Evolutionary conservation across 2,329 filamentous ascomycete species (phyloP), one percentile per base, ranked within the genome.

Genomic region (Claviceps lovelessii): DNA sequence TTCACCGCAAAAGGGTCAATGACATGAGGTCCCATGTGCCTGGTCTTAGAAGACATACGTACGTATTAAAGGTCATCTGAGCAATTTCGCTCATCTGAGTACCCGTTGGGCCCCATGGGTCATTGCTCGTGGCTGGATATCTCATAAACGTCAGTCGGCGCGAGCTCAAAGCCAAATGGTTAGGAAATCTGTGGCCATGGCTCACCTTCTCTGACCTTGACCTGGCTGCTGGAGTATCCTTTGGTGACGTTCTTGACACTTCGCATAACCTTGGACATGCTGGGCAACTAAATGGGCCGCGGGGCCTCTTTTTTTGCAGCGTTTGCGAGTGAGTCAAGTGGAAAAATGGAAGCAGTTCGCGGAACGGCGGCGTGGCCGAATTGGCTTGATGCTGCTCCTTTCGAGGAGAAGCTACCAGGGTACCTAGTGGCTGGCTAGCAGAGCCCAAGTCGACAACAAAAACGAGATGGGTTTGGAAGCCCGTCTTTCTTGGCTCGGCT

Each of bases 221-320:
- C 88, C 78, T 98, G 91, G 65, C 94, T 89, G 61, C 80, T 84
- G 41, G 91, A 96, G 70, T 98, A 98, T 64, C 93, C 93, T 76
- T 97, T 98, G 71, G 93, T 97, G 72, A 98, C 91, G 78, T 97
- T 98, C 77, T 96, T 97, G 66, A 97, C 90, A 69, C 88, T 95
- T 73, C 93, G 83, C 69, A 97, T 89, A 70, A 97, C 90, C 75
- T 94, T 94, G 57, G 91, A 96, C 93, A 98, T 98, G 67, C 52
- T 69, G 70, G 68, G 65, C 66, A 62, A 63, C 55, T 58, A 29
- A 28, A 49, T n/a, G 47, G 54, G 48, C 53, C 45, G 45, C 19
- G 29, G 13, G 41, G 54, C 51, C 56, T 55, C 56, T n/a, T 44
- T 44, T 23, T 42, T 44, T 31, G 45, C 33, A 23, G 35, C 29